phyloP scores from a whole-genome alignment of 1,284 basidiomycete species.

The Microbotryum intermedium region DNA sequence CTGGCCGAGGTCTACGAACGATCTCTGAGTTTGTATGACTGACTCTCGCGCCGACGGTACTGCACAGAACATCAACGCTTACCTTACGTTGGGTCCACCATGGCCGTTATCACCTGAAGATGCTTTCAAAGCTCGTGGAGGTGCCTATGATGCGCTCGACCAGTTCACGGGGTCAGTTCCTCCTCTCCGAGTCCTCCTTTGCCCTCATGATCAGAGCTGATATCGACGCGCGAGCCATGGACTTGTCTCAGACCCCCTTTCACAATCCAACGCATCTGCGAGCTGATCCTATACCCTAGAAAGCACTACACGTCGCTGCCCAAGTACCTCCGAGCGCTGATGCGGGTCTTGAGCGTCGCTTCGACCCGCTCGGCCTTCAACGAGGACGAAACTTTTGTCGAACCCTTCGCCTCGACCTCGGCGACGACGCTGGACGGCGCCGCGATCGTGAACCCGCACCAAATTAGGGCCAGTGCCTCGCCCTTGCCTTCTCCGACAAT shows the following conservation, averaged over 20 bases:
- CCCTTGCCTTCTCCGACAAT: background rate
- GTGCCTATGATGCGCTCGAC: conserved; percentile 24
- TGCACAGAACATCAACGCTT: conserved; percentile 53
- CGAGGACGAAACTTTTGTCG: conserved; percentile 11
- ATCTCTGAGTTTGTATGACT: too few relatives aligned
- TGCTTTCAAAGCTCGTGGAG: conserved; percentile 30
- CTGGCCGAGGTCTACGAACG: too few relatives aligned
- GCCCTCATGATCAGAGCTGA: background rate
- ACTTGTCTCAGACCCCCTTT: conserved; percentile 54
- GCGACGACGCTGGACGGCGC: background rate
- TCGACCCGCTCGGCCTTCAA: conserved; percentile 42
- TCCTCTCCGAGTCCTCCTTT: background rate
- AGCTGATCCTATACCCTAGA: conserved; percentile 65
- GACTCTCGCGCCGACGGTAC: conserved; percentile 7
- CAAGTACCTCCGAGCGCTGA: conserved; percentile 83
- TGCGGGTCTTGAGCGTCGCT: conserved; percentile 76
- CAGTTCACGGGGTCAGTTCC: conserved; percentile 7
- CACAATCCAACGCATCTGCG: conserved; percentile 83
- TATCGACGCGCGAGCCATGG: background rate
- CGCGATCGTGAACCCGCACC: conserved; percentile 4
- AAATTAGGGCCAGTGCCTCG: background rate
- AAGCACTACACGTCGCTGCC: conserved; percentile 67
- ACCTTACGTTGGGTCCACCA: conserved; percentile 20
- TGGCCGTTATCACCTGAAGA: conserved; percentile 20
- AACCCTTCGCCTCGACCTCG: background rate